These are phyloP conservation scores for Aegilops umbellulata DNA, from an alignment of 176 grass and related monocot species.

Conservation along the genomic window DNA sequence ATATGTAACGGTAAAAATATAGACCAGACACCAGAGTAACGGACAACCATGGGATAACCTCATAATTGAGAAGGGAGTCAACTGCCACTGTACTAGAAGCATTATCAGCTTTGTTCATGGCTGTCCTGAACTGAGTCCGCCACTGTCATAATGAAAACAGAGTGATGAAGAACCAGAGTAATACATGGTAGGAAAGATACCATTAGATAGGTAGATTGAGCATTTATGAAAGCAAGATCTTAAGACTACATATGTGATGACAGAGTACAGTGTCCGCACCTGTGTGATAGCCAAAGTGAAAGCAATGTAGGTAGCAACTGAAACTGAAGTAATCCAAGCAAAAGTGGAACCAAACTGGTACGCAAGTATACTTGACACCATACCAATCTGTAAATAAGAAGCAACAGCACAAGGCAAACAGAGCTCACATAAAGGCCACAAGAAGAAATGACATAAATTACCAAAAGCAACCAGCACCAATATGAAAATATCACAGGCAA, in stretches of 20 bases:
- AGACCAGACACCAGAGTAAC: constrained; percentile 2
- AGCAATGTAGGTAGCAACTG: constrained; percentile 88
- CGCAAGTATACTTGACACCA: constrained; percentile 96
- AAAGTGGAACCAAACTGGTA: constrained; percentile 93
- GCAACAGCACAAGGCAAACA: constrained; percentile 19
- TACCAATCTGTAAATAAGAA: constrained; percentile 68
- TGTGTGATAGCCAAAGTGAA: constrained; percentile 96
- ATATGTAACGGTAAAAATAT: constrained; percentile 17
- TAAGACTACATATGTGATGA: not conserved
- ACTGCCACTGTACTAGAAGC: constrained; percentile 89
- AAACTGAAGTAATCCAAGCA: constrained; percentile 99
- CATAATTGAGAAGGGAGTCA: constrained; percentile 95
- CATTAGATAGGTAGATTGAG: constrained; percentile 18
- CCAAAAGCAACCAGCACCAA: not conserved
- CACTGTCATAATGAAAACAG: constrained; percentile 56
- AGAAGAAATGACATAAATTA: constrained; percentile 11
- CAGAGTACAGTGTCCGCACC: constrained; percentile 41
- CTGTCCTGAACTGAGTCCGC: constrained; percentile 88
- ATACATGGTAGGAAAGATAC: not conserved
- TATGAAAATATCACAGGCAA: constrained; percentile 7
- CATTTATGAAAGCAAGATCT: not conserved
- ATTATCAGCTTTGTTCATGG: constrained; percentile 99
- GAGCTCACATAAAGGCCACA: constrained; percentile 17
- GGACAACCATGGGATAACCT: constrained; percentile 57
- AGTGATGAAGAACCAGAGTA: constrained; percentile 1